Conservation (phyloP, 202 grass and related monocot species). For the Miscanthus sacchariflorus region DNA sequence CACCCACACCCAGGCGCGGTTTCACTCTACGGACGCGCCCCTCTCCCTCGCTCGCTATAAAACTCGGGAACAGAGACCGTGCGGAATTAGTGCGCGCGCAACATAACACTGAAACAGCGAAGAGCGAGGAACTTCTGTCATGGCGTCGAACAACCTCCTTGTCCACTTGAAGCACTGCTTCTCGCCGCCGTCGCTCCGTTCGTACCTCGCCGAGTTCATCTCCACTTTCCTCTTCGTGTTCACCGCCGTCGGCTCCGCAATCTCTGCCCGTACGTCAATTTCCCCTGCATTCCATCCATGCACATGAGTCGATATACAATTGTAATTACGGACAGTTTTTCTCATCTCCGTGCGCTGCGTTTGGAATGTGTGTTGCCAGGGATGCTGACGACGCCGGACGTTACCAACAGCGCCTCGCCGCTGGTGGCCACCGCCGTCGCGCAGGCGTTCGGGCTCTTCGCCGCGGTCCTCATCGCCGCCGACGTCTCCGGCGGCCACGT, state of each 20-base stretch:
- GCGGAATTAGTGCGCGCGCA: not conserved
- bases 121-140: conserved; percentile 22
- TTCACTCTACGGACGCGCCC: conserved; percentile 35
- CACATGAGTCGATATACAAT: not conserved
- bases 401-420: conserved; percentile 50
- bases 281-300: not conserved
- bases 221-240: conserved; percentile 94
- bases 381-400: conserved; percentile 58
- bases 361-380: conserved; percentile 40
- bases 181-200: conserved; percentile 61
- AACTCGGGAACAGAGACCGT: not conserved
- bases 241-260: conserved; percentile 62
- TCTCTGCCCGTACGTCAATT: conserved; percentile 53
- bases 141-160: conserved; percentile 65
- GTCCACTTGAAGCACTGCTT: conserved; percentile 53
- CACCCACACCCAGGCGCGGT: conserved; percentile 12
- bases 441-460: conserved; percentile 70
- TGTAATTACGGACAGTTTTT: not conserved
- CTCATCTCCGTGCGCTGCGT: not conserved
- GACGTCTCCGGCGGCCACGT: conserved; percentile 78
- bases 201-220: conserved; percentile 86
- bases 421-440: conserved; percentile 59
- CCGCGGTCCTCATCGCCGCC: conserved; percentile 56
- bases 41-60: conserved; percentile 9
- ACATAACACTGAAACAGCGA: not conserved